Conservation (phyloP, 2,329 filamentous ascomycete species). For the Alternaria panax region DNA sequence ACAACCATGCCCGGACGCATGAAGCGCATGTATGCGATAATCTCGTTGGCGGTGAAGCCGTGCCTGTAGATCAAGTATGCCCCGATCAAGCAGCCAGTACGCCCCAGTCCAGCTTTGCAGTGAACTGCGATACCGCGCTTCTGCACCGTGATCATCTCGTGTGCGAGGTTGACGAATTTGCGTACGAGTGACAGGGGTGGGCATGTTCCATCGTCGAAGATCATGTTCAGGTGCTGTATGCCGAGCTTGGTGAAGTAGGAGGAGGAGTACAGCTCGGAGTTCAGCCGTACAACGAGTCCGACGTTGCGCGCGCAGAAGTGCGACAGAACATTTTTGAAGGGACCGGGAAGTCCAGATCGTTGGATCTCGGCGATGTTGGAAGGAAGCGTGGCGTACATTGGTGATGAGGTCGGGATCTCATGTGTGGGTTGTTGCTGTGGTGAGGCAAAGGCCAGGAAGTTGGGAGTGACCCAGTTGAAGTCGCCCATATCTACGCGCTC, state of each 20-base stretch:
- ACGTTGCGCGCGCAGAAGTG: constrained; percentile 91
- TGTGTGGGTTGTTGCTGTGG: constrained; percentile 82
- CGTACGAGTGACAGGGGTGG: constrained; percentile 87
- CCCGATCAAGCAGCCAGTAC: constrained; percentile 94
- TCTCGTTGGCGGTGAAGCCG: constrained; percentile 95
- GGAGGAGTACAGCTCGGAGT: constrained; percentile 93
- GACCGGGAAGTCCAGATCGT: constrained; percentile 73
- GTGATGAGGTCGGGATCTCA: constrained; percentile 74
- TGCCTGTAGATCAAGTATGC: constrained; percentile 97
- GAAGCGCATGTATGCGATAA: constrained; percentile 98
- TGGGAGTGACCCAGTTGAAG: constrained; percentile 98
- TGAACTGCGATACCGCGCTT: constrained; percentile 96
- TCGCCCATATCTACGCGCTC: constrained; percentile 98
- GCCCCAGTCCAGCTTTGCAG: constrained; percentile 95
- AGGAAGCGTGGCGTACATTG: constrained; percentile 77
- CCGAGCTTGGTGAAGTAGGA: constrained; percentile 97
- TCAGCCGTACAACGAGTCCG: constrained; percentile 91
- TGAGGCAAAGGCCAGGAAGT: constrained; percentile 95
- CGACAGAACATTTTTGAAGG: constrained; percentile 94
- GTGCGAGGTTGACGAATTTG: constrained; percentile 92
- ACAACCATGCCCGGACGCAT: constrained; percentile 99
- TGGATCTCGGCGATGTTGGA: constrained; percentile 77
- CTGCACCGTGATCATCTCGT: constrained; percentile 89
- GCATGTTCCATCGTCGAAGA: constrained; percentile 98
- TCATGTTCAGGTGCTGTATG: constrained; percentile 98